Percentiles rank a stretch among this genome's conserved stretches.
Conservation (phyloP, 768 basidiomycete species). For the Lactarius deliciosus region DNA sequence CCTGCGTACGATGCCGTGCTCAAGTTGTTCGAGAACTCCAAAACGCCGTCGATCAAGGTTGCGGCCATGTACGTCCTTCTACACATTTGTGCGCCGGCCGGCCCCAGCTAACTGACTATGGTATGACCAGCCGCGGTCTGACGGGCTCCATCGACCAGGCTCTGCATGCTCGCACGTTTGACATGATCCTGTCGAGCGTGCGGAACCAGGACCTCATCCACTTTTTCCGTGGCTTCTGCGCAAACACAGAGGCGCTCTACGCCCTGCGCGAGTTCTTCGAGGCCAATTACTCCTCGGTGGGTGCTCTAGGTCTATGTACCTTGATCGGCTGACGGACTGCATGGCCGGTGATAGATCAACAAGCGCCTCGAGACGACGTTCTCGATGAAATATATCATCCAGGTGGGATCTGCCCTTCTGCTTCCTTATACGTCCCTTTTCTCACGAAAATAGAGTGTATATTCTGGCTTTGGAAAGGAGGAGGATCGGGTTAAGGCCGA, state of each 20-base stretch:
- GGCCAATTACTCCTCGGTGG: slow-evolving; percentile 63
- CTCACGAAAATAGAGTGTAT: slow-evolving; percentile 9
- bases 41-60: slow-evolving; percentile 70
- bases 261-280: slow-evolving; percentile 61
- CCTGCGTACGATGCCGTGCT: slow-evolving; percentile 73
- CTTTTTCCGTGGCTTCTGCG: slow-evolving; percentile 59
- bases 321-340: background rate
- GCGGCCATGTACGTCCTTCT: slow-evolving; percentile 58
- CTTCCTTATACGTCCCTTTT: background rate
- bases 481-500: slow-evolving; percentile 23
- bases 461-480: slow-evolving; percentile 12
- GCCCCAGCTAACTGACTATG: slow-evolving; percentile 14
- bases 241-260: slow-evolving; percentile 57
- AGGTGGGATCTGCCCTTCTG: slow-evolving; percentile 2
- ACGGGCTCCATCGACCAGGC: slow-evolving; percentile 54
- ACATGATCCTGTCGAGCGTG: slow-evolving; percentile 53
- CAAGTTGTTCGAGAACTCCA: slow-evolving; percentile 66
- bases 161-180: slow-evolving; percentile 61
- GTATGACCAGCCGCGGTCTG: slow-evolving; percentile 54
- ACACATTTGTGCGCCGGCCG: background rate
- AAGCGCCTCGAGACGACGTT: slow-evolving; percentile 26
- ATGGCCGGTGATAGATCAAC: slow-evolving; percentile 6
- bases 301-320: slow-evolving; percentile 27
- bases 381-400: slow-evolving; percentile 19
- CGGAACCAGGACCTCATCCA: slow-evolving; percentile 62